phyloP scores from a whole-genome alignment of 495 filamentous ascomycete genomes.

The Annulohypoxylon stygium region DNA sequence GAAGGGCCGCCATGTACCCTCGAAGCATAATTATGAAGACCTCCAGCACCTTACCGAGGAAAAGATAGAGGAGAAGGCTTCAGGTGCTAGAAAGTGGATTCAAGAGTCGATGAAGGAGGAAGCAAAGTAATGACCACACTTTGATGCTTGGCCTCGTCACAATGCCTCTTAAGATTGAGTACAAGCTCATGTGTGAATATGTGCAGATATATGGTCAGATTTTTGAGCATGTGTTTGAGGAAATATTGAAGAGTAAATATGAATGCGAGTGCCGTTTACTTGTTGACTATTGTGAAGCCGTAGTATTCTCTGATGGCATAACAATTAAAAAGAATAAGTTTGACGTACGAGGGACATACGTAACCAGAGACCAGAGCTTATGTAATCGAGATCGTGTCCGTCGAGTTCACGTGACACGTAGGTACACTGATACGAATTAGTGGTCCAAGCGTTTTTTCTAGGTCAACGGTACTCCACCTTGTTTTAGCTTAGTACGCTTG shows the following conservation, averaged over 20 bases:
- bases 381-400: too few species aligned
- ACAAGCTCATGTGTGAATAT: too few species aligned
- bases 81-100: constrained; percentile 68
- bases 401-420: not conserved
- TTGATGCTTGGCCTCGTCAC: not conserved
- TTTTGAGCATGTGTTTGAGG: too few species aligned
- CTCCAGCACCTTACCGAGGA: constrained; percentile 55
- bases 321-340: too few species aligned
- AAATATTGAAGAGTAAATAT: too few species aligned
- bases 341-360: too few species aligned
- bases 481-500: constrained; percentile 36
- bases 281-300: too few species aligned
- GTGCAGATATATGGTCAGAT: too few species aligned
- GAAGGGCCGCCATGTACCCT: constrained; percentile 84
- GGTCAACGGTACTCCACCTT: constrained; percentile 29
- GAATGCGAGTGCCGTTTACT: too few species aligned
- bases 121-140: constrained; percentile 39
- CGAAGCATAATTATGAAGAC: constrained; percentile 72
- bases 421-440: constrained; percentile 3
- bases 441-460: too few species aligned
- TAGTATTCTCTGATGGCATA: not conserved
- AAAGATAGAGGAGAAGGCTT: constrained; percentile 66
- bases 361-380: too few species aligned
- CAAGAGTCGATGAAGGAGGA: constrained; percentile 73
- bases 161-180: not conserved